phyloP scores from a whole-genome alignment of 352 stramenopile species.

The Phytopythium mirpurense region DNA sequence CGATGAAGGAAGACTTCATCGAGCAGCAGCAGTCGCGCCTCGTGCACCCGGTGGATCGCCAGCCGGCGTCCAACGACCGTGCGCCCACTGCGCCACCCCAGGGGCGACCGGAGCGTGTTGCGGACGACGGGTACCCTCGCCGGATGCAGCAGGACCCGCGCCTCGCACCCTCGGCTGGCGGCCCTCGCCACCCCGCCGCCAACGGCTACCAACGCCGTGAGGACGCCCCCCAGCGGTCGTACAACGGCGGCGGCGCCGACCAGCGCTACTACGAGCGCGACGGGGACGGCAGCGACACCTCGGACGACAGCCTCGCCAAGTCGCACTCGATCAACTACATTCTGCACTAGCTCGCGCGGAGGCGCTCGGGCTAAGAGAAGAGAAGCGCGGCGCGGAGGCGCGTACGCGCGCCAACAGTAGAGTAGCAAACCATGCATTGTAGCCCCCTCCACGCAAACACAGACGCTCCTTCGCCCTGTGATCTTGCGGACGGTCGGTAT shows the following conservation, averaged over 20 bases:
- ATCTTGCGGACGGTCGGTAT: too few relatives aligned
- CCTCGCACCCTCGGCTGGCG: slow-evolving; percentile 1
- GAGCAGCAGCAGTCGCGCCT: slow-evolving; percentile 42
- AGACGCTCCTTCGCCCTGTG: too few relatives aligned
- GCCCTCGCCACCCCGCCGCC: background rate
- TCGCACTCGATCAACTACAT: slow-evolving; percentile 85
- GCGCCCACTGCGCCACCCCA: slow-evolving; percentile 8
- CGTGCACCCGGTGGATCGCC: slow-evolving; percentile 1
- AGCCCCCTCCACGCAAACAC: too few relatives aligned
- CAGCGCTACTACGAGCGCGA: slow-evolving; percentile 13
- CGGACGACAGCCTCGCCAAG: slow-evolving; percentile 54
- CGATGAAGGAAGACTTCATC: slow-evolving; percentile 78
- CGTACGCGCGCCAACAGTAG: slow-evolving; percentile 1
- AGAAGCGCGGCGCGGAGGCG: background rate
- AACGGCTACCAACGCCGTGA: slow-evolving; percentile 1
- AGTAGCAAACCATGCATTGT: slow-evolving; percentile 2
- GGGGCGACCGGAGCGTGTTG: slow-evolving; percentile 10
- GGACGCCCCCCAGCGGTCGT: slow-evolving; percentile 12
- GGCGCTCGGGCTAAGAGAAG: too few relatives aligned
- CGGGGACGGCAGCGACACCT: slow-evolving; percentile 46
- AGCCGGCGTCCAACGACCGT: background rate
- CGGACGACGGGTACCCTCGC: slow-evolving; percentile 8
- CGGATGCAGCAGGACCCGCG: slow-evolving; percentile 15
- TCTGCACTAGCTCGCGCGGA: slow-evolving; percentile 41
- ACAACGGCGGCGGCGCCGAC: slow-evolving; percentile 12